These are phyloP conservation scores for Lyophyllum decastes DNA, from an alignment of 768 basidiomycete genomes.

Conservation along the genomic window DNA sequence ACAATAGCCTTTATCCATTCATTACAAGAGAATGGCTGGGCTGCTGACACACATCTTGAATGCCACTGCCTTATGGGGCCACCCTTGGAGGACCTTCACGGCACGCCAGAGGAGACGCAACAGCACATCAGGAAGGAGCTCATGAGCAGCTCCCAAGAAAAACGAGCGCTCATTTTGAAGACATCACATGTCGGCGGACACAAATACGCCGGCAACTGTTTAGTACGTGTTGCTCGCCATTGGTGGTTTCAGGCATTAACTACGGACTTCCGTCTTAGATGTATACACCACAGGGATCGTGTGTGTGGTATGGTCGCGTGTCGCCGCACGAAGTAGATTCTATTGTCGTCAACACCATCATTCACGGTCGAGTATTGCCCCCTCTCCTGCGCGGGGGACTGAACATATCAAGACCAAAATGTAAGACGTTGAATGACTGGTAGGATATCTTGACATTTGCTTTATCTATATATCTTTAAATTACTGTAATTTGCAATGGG, in stretches of 20 bases:
- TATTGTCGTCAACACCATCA: constrained; percentile 85
- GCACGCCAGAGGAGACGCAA: constrained; percentile 54
- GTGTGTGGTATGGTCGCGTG: constrained; percentile 94
- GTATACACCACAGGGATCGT: constrained; percentile 81
- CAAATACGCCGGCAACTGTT: constrained; percentile 88
- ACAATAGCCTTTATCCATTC: constrained; percentile 59
- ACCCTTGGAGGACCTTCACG: constrained; percentile 62
- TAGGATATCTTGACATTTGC: constrained; percentile 27
- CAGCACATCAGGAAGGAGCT: constrained; percentile 52
- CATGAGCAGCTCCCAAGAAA: constrained; percentile 53
- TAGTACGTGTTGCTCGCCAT: constrained; percentile 55
- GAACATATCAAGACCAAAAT: constrained; percentile 73
- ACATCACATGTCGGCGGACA: constrained; percentile 94
- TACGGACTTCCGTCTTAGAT: constrained; percentile 49
- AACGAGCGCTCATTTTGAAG: constrained; percentile 79
- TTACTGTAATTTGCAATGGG: constrained; percentile 2
- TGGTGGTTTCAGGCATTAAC: constrained; percentile 1
- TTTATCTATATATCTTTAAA: constrained; percentile 6
- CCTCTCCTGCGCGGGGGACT: constrained; percentile 85
- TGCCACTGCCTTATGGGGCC: constrained; percentile 50
- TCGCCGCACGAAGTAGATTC: constrained; percentile 86
- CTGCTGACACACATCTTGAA: constrained; percentile 73
- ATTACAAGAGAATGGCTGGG: constrained; percentile 72
- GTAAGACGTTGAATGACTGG: constrained; percentile 73
- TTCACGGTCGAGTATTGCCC: constrained; percentile 82